Base-by-base conservation (phyloP, 1,284 basidiomycete species). In the Marasmius tenuissimus region DNA sequence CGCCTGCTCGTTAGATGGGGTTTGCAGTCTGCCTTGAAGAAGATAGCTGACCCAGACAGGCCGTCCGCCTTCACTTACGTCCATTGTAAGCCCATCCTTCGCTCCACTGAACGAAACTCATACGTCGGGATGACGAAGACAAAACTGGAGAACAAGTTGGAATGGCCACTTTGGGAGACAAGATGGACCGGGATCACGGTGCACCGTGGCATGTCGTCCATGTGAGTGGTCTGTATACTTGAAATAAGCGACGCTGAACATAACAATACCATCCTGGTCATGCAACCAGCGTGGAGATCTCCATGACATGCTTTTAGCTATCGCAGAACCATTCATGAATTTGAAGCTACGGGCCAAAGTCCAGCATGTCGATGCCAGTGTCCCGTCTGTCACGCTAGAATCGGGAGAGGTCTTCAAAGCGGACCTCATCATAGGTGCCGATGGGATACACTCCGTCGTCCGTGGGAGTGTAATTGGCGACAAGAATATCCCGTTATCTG, bases 1-100 rank as follows among this genome's bases (percentile, higher is more conserved):
- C 74, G 82, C 10, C 74, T 85, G 2, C 72, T 87, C 51, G 73
- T 78, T 45, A 73, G 80, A 8, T 87, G 85, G 85, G 85, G 84
- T 4, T 72, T 85, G 1, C 78, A 70, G 1, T 73, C 77, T 1
- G 72, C 74, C 42, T 70, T 86, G 20, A 71, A 76, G 38, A 67
- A 75, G 53, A 61, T 78, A 9, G 75, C 62, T 9, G 56, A 60
- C 37, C 60, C 72, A 0, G 82, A 86, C 18, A 69, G 76, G 49
- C 81, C 83, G 0, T 68, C 73, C 12, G 75, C 72, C 3, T 71
- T 85, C 56, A 75, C 75, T 0, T 74, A 85, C 61, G 72, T 81
- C 22, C 72, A 82, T 68, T 85, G 85, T 83, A 65, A 61, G 74
- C 70, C n/a, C 34, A 47, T 55, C 10, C 20, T 33, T 37, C 7